phyloP scores from a whole-genome alignment of 345 rosid genomes.

The Corchorus capsularis region DNA sequence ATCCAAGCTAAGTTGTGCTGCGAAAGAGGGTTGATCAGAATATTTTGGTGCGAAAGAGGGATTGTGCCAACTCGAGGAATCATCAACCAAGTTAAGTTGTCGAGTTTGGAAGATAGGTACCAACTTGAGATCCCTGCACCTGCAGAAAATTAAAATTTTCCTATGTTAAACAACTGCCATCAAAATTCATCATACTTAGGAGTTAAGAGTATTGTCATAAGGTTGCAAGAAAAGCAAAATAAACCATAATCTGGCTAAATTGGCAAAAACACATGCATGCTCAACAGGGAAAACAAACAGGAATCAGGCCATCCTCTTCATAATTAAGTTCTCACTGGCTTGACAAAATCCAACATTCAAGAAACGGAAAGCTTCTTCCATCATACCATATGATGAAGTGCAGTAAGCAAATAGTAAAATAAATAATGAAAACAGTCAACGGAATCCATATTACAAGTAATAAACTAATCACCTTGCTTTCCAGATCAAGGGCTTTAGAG shows the following conservation, averaged over 20 bases:
- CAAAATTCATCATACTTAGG: background rate
- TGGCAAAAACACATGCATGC: no score
- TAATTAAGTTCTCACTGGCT: background rate
- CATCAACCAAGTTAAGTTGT: no score
- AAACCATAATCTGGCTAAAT: background rate
- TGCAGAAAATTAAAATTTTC: slow-evolving; percentile 30
- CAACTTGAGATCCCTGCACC: slow-evolving; percentile 94
- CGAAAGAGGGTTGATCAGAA: no score
- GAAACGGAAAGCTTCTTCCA: background rate
- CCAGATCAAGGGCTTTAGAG: slow-evolving; percentile 91
- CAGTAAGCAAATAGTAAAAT: slow-evolving; percentile 15
- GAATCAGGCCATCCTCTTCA: no score
- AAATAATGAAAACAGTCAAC: slow-evolving; percentile 18
- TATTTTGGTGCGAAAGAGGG: no score
- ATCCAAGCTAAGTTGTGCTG: no score
- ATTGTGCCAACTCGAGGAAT: no score
- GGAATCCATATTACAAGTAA: slow-evolving; percentile 17
- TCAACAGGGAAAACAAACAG: no score
- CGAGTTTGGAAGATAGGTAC: slow-evolving; percentile 90
- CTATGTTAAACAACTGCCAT: slow-evolving; percentile 11
- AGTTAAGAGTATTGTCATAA: background rate
- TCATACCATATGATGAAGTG: background rate
- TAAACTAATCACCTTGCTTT: slow-evolving; percentile 70
- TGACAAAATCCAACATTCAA: background rate
- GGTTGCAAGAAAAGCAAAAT: background rate